Conservation (phyloP, 2,329 filamentous ascomycete genomes). For the Ceratocystis cacaofunesta region DNA sequence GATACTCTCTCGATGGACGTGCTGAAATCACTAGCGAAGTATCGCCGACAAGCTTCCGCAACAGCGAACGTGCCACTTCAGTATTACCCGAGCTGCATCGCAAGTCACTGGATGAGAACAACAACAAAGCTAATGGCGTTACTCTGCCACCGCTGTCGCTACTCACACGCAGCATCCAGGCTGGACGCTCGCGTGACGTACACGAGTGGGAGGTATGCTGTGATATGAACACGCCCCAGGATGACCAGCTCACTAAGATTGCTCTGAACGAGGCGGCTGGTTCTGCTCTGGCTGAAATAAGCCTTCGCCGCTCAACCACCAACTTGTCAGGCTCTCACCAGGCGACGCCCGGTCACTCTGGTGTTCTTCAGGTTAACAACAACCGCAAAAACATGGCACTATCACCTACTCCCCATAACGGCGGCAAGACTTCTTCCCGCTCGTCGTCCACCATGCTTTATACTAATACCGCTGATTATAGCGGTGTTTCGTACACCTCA, state of each 20-base stretch:
- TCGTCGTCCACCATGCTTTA: slow-evolving; percentile 15
- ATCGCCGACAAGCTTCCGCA: slow-evolving; percentile 48
- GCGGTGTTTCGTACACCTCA: slow-evolving; percentile 29
- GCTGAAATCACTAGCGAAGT: slow-evolving; percentile 65
- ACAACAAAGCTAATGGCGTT: slow-evolving; percentile 48
- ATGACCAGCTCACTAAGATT: slow-evolving; percentile 50
- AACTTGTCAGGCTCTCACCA: slow-evolving; percentile 21
- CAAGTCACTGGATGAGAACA: slow-evolving; percentile 20
- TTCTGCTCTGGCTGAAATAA: slow-evolving; percentile 68
- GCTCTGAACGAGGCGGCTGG: slow-evolving; percentile 68
- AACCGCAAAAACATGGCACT: slow-evolving; percentile 5
- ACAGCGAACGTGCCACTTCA: slow-evolving; percentile 29
- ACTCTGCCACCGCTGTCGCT: slow-evolving; percentile 44
- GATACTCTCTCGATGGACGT: slow-evolving; percentile 75
- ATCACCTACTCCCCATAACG: slow-evolving; percentile 18
- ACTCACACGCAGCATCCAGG: slow-evolving; percentile 32
- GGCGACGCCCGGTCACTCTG: not conserved
- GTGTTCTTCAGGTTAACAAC: slow-evolving; percentile 10
- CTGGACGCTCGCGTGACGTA: slow-evolving; percentile 70
- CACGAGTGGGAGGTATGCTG: slow-evolving; percentile 86
- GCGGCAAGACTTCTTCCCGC: slow-evolving; percentile 22
- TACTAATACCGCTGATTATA: slow-evolving; percentile 7
- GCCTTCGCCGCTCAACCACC: slow-evolving; percentile 55
- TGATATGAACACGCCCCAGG: slow-evolving; percentile 63
- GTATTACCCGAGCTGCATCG: slow-evolving; percentile 34